phyloP scores from a whole-genome alignment of 1,284 basidiomycete species.

The Trametes versicolor region DNA sequence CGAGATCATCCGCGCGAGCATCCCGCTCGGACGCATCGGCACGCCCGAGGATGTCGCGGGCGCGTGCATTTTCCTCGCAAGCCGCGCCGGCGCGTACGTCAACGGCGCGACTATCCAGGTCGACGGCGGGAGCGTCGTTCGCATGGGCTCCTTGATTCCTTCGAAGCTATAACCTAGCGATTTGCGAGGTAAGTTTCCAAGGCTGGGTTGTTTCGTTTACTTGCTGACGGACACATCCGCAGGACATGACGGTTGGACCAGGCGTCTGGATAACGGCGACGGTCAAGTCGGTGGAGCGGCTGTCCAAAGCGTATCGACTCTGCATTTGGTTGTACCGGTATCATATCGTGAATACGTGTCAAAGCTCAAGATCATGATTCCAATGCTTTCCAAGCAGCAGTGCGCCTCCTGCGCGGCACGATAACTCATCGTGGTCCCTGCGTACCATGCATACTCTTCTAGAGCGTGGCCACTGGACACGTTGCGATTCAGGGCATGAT shows the following conservation, averaged over 20 bases:
- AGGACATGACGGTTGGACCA: too few relatives aligned
- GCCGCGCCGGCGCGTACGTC: conserved; percentile 68
- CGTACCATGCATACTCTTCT: too few relatives aligned
- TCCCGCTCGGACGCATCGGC: conserved; percentile 68
- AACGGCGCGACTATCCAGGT: conserved; percentile 70
- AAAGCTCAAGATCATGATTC: too few relatives aligned
- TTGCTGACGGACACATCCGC: too few relatives aligned
- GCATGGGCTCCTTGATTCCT: conserved; percentile 17
- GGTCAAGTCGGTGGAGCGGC: too few relatives aligned
- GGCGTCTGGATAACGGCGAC: too few relatives aligned
- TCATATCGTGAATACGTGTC: too few relatives aligned
- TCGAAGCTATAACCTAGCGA: not conserved
- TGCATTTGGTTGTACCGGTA: too few relatives aligned
- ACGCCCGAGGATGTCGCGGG: conserved; percentile 71
- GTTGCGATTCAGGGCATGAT: too few relatives aligned
- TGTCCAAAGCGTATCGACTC: too few relatives aligned
- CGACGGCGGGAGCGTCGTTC: conserved; percentile 54
- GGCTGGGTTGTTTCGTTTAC: not conserved
- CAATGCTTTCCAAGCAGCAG: not conserved
- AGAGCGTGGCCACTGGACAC: too few relatives aligned
- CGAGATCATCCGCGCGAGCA: conserved; percentile 53
- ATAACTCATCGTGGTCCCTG: too few relatives aligned
- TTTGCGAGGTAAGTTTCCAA: not conserved
- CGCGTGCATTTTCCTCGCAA: conserved; percentile 68
- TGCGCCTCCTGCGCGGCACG: not conserved